Conservation (phyloP, 2,329 filamentous ascomycete genomes). For the Coccinonectria pachysandricola region DNA sequence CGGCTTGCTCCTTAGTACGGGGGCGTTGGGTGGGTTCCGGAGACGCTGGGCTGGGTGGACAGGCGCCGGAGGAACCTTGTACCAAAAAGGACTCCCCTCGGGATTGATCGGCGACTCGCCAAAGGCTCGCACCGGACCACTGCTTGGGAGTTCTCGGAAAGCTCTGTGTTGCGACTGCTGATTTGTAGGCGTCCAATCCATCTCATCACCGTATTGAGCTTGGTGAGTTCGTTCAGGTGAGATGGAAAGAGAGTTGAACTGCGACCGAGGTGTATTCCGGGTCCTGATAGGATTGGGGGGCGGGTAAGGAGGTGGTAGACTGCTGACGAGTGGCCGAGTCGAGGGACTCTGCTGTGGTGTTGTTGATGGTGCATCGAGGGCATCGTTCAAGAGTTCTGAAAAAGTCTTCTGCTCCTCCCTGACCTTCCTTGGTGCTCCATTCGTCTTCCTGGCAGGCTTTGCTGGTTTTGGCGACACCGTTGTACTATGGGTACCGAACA, state of each 20-base stretch:
- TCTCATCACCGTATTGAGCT: conserved; percentile 42
- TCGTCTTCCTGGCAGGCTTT: no score
- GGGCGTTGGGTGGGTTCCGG: conserved; percentile 50
- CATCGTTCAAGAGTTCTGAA: conserved; percentile 29
- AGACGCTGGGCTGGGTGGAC: conserved; percentile 52
- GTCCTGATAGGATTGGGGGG: conserved; percentile 7
- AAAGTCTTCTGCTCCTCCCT: conserved; percentile 30
- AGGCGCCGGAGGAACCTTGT: conserved; percentile 59
- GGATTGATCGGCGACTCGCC: conserved; percentile 34
- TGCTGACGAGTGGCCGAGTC: conserved; percentile 8
- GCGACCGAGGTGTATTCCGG: conserved; percentile 3
- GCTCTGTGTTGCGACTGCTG: conserved; percentile 33
- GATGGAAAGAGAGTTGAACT: conserved; percentile 10
- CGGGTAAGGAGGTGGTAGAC: conserved; percentile 10
- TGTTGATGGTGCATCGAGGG: conserved; percentile 17
- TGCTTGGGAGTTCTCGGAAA: conserved; percentile 36
- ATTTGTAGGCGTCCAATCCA: conserved; percentile 66
- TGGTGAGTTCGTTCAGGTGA: conserved; percentile 9
- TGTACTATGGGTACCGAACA: conserved; percentile 30
- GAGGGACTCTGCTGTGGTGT: conserved; percentile 7
- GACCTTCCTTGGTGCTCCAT: conserved; percentile 10
- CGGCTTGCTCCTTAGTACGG: conserved; percentile 38
- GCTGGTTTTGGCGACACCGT: conserved; percentile 16
- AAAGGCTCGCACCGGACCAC: conserved; percentile 32
- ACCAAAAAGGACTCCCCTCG: conserved; percentile 51